Base-by-base conservation (phyloP, 768 basidiomycete genomes). In the Trametes villosa region DNA sequence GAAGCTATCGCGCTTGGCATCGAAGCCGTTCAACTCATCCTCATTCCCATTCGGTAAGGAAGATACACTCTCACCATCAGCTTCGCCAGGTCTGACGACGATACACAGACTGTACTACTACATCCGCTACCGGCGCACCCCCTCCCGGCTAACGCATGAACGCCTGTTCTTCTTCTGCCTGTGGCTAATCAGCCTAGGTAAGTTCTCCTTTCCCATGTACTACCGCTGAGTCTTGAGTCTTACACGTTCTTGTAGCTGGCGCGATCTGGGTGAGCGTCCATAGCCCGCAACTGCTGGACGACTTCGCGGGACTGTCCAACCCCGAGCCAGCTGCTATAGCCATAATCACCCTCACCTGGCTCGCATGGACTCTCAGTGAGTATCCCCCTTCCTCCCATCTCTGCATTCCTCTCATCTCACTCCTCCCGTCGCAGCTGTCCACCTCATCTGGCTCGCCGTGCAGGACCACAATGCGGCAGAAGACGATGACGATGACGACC, bases 1-100 rank as follows among this genome's bases (percentile, higher is more conserved):
- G 61, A 62, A 20, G 61, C 42, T 24, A 53, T 62, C 17, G 55
- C 61, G 4, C 34, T 62, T 29, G 56, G 61, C 17, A 45, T 62
- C 20, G 54, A 62, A 42, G 46, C 13, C 20, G 55, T 53, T 36
- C 51, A 57, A 3, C 41, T 57, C 9, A 4, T 62, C 22, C 47
- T 61, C 31, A 13, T 55, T 20, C 20, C 53, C 33, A 55, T 55
- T 20, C 53, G 60, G 60, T 61, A 26, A 48, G 18, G 27, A 3
- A 20, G 8, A 24, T 26, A 2, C 7, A 6, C 11, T 11, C 22
- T 22, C 44, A 7, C 22, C 15, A 9, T 44, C 33, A 15, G 36
- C 15, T 6, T 18, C 15, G 36, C 20, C 22, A 15, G 7, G 30
- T 9, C 44, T 53, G 9, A 46, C 26, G 5, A 17, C 20, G 6